These are phyloP conservation scores for Botrytis cinerea DNA, from an alignment of 2,329 filamentous ascomycete species.

Conservation along the genomic window DNA sequence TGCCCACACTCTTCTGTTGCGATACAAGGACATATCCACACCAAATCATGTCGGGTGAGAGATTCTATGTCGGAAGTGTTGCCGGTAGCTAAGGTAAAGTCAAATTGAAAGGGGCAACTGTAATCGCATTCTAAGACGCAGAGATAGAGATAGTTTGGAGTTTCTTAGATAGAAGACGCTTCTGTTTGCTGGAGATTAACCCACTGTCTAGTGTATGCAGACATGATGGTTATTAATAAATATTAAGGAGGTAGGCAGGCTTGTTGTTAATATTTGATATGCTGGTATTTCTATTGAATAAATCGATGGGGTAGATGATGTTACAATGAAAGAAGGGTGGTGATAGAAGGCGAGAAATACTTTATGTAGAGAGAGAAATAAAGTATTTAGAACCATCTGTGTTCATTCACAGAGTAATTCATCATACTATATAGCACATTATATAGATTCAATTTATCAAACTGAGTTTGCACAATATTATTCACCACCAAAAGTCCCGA, in stretches of 20 bases:
- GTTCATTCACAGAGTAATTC: not conserved
- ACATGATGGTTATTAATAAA: not conserved
- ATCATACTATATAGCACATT: not conserved
- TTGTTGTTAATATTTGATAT: not conserved
- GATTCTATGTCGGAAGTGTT: not conserved
- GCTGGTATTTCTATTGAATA: fast-evolving
- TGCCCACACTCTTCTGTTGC: not conserved
- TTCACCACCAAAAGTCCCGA: fast-evolving
- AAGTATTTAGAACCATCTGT: not conserved
- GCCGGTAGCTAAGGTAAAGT: not conserved
- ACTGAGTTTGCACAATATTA: not conserved
- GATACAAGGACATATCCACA: not conserved
- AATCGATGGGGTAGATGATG: not conserved
- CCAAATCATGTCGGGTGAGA: not conserved
- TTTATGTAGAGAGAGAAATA: not conserved
- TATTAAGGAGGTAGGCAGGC: not conserved
- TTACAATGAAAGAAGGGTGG: no score
- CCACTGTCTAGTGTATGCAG: not conserved
- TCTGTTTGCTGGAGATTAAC: not conserved
- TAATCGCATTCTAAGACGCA: not conserved
- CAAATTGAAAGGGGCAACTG: not conserved
- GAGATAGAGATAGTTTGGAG: not conserved
- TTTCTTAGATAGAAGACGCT: not conserved
- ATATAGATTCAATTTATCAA: not conserved
- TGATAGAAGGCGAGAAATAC: not conserved